phyloP scores from a whole-genome alignment of 352 stramenopile genomes.

The Thalassiosira hispida region DNA sequence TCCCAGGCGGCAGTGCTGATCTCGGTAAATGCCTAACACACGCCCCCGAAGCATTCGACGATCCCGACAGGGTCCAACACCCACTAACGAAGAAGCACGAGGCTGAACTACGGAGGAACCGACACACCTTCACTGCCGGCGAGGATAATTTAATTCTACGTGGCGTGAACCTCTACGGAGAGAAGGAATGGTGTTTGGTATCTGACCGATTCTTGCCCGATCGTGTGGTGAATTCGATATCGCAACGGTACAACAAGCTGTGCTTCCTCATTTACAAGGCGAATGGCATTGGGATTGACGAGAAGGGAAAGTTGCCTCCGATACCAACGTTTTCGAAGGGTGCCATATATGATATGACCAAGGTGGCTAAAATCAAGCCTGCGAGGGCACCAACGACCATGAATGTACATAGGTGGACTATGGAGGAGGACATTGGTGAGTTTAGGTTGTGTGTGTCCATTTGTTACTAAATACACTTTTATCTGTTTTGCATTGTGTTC shows the following conservation, averaged over 20 bases:
- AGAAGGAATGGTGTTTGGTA: slow-evolving; percentile 84
- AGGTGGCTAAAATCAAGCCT: slow-evolving; percentile 52
- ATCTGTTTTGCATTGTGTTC: too few relatives aligned
- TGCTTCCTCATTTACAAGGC: slow-evolving; percentile 83
- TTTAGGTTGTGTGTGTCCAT: too few relatives aligned
- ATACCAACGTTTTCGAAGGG: slow-evolving; percentile 60
- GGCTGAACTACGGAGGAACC: slow-evolving; percentile 61
- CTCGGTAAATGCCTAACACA: slow-evolving; percentile 65
- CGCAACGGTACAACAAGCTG: slow-evolving; percentile 79
- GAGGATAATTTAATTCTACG: slow-evolving; percentile 81
- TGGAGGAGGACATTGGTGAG: slow-evolving; percentile 82
- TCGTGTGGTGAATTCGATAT: slow-evolving; percentile 74
- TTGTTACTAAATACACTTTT: too few relatives aligned
- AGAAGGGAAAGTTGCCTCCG: slow-evolving; percentile 66
- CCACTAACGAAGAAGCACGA: slow-evolving; percentile 64
- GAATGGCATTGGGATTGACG: slow-evolving; percentile 72
- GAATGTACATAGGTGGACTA: slow-evolving; percentile 82
- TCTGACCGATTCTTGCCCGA: slow-evolving; percentile 84
- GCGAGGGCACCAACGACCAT: slow-evolving; percentile 73
- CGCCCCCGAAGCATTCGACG: slow-evolving; percentile 66
- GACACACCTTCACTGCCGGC: slow-evolving; percentile 73
- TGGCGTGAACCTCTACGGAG: slow-evolving; percentile 83
- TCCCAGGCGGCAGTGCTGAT: slow-evolving; percentile 57
- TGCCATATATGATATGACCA: slow-evolving; percentile 58
- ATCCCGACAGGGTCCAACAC: slow-evolving; percentile 39